These are phyloP conservation scores for Sophora flavescens DNA, from an alignment of 306 rosid species.

Conservation along the genomic window DNA sequence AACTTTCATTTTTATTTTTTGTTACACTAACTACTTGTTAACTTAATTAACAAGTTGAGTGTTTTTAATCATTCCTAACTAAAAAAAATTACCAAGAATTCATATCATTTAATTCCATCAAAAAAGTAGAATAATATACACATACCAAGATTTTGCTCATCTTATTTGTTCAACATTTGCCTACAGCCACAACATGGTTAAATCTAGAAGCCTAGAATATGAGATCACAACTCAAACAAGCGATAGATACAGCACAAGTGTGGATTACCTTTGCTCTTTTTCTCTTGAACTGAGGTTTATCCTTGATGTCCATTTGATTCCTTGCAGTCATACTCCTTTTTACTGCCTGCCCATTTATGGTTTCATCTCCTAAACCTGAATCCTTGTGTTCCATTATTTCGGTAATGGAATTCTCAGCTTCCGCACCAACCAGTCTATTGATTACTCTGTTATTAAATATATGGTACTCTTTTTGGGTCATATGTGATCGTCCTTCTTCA, in stretches of 20 bases:
- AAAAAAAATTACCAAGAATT: background rate
- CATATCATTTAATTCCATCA: background rate
- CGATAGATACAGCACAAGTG: background rate
- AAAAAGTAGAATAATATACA: background rate
- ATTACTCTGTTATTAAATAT: slow-evolving; percentile 48
- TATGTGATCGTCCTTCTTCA: slow-evolving; percentile 68
- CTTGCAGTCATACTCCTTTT: slow-evolving; percentile 39
- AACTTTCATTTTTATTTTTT: no score
- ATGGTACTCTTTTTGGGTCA: slow-evolving; percentile 58
- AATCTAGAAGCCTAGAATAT: slow-evolving; percentile 30
- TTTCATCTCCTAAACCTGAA: slow-evolving; percentile 53
- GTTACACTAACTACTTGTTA: background rate
- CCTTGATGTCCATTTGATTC: slow-evolving; percentile 55
- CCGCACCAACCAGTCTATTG: slow-evolving; percentile 40
- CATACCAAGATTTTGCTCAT: background rate
- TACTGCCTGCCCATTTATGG: slow-evolving; percentile 41
- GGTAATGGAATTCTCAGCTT: slow-evolving; percentile 40
- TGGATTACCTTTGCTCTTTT: slow-evolving; percentile 76
- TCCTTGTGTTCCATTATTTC: slow-evolving; percentile 49
- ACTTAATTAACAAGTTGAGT: background rate
- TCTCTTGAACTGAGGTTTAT: slow-evolving; percentile 78
- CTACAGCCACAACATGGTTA: slow-evolving; percentile 2
- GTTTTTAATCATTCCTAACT: background rate
- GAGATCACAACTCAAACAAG: slow-evolving; percentile 1
- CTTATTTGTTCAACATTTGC: background rate